Conservation (phyloP, 257 asterid species). For the Handroanthus guayacan region DNA sequence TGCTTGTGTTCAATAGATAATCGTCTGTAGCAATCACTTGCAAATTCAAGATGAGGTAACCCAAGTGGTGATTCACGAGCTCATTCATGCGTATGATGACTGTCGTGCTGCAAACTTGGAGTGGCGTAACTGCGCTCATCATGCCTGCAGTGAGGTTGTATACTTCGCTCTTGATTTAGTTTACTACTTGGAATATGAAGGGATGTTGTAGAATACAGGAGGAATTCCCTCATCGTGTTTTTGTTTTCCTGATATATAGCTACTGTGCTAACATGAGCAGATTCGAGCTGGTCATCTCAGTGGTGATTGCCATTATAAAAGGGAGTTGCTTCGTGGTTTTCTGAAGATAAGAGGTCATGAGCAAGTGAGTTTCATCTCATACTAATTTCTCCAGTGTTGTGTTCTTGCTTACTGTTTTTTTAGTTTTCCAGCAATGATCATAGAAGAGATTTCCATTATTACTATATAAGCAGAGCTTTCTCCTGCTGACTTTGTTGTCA, state of each 20-base stretch:
- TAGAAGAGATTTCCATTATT: too few species aligned
- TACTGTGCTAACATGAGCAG: conserved; percentile 27
- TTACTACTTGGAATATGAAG: too few species aligned
- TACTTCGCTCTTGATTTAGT: neutral
- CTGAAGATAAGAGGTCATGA: conserved; percentile 58
- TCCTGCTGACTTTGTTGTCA: too few species aligned
- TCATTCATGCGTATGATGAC: conserved; percentile 74
- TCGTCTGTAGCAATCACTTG: conserved; percentile 58
- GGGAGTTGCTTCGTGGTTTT: conserved; percentile 70
- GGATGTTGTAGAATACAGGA: too few species aligned
- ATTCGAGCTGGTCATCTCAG: conserved; percentile 72
- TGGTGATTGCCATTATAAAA: conserved; percentile 91
- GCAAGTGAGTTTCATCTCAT: conserved; percentile 43
- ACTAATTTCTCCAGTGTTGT: neutral
- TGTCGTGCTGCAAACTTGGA: conserved; percentile 71
- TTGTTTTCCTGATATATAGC: neutral
- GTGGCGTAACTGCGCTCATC: conserved; percentile 69
- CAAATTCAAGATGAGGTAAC: conserved; percentile 67
- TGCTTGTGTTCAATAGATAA: conserved; percentile 39
- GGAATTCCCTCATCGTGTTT: neutral
- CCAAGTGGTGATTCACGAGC: conserved; percentile 72
- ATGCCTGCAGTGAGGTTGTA: conserved; percentile 73
- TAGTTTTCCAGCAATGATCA: too few species aligned
- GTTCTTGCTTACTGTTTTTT: neutral
- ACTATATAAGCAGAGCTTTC: too few species aligned